Conservation (phyloP, 208 protist genomes). For the Leishmania major region DNA sequence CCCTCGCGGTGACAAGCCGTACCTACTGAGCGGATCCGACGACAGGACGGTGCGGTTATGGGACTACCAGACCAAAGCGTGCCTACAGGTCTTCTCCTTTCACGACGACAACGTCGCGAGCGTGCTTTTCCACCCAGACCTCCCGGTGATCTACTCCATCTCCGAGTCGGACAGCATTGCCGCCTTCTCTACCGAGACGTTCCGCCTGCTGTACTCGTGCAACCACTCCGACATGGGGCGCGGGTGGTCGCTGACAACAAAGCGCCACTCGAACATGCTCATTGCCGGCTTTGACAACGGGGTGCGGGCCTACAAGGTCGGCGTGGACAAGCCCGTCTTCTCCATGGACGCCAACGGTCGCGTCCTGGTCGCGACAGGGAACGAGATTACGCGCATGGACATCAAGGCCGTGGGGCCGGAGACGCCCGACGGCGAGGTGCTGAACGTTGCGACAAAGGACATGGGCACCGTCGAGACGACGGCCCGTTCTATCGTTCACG, state of each 20-base stretch:
- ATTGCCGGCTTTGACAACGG: constrained; percentile 95
- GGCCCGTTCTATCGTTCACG: constrained; percentile 92
- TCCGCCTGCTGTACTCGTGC: constrained; percentile 94
- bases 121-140: constrained; percentile 97
- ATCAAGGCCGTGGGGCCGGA: constrained; percentile 74
- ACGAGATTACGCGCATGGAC: constrained; percentile 94
- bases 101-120: constrained; percentile 97
- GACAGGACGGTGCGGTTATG: constrained; percentile 97
- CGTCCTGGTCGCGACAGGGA: constrained; percentile 94
- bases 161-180: constrained; percentile 95
- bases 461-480: constrained; percentile 95
- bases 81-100: constrained; percentile 95
- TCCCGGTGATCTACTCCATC: constrained; percentile 97
- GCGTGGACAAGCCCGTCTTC: constrained; percentile 95
- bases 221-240: constrained; percentile 95
- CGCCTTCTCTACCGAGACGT: constrained; percentile 96
- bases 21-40: constrained; percentile 97
- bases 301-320: constrained; percentile 85
- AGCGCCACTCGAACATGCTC: constrained; percentile 79
- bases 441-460: constrained; percentile 91
- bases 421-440: constrained; percentile 67
- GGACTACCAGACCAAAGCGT: constrained; percentile 99
- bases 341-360: constrained; percentile 98
- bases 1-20: constrained; percentile 97
- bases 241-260: constrained; percentile 92